phyloP scores from a whole-genome alignment of 495 filamentous ascomycete genomes.

The Tuber calosporum region DNA sequence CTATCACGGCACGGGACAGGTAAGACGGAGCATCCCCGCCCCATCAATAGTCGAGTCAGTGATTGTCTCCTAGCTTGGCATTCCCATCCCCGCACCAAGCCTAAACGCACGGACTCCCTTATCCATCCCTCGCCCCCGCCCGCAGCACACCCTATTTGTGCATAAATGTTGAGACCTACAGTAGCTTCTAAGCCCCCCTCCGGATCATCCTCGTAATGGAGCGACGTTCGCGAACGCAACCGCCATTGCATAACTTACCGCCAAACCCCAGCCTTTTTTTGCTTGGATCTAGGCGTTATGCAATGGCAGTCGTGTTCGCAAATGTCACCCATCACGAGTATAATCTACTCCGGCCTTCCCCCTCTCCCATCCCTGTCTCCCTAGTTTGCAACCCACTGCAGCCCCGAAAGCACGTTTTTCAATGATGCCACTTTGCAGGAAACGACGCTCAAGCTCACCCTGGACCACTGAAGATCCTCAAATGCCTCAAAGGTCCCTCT shows the following conservation, averaged over 20 bases:
- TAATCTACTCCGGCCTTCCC: not conserved
- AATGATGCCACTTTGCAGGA: not conserved
- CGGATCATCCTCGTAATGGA: not conserved
- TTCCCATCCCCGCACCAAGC: not conserved
- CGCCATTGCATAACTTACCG: not conserved
- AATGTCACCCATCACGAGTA: not conserved
- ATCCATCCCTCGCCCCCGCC: not conserved
- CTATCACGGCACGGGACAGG: not conserved
- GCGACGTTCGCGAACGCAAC: not conserved
- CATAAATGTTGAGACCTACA: not conserved
- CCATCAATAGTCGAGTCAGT: not conserved
- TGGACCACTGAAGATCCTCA: not conserved
- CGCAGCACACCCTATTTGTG: not conserved
- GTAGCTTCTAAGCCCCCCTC: not conserved
- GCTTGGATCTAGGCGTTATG: not conserved
- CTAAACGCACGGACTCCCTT: not conserved
- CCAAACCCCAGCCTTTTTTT: not conserved
- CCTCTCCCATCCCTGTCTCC: not conserved
- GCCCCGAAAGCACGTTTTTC: not conserved
- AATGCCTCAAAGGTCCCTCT: slow-evolving; percentile 1
- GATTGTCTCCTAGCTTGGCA: not conserved
- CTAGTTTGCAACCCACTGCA: not conserved
- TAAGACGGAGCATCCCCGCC: not conserved
- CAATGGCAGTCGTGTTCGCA: not conserved
- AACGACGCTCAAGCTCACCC: not conserved